These are phyloP conservation scores for Tetradesmus lagerheimii DNA, from an alignment of 139 green algal genomes.

Conservation along the genomic window DNA sequence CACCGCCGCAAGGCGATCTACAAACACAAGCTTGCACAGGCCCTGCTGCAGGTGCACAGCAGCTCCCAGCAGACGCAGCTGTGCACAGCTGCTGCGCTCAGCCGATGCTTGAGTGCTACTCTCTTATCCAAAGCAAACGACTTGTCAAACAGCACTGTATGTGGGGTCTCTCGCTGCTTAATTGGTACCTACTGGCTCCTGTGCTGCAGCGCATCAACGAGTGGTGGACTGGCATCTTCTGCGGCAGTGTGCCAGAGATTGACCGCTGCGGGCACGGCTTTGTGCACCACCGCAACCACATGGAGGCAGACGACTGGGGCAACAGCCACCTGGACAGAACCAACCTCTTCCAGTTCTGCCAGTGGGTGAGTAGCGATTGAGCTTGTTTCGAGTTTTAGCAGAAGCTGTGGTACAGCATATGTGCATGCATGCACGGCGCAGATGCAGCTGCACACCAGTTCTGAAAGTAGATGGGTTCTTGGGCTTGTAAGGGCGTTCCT, in stretches of 20 bases:
- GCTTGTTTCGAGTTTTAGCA: no score
- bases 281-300: neutral
- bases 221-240: neutral
- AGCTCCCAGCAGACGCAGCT: neutral
- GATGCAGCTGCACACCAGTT: no score
- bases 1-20: neutral
- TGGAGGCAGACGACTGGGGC: neutral
- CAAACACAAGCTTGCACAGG: neutral
- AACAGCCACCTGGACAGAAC: neutral
- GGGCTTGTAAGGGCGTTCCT: no score
- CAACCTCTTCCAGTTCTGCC: neutral
- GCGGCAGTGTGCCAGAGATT: neutral
- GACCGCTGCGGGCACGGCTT: neutral
- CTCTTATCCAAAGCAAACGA: no score
- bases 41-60: neutral
- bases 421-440: no score
- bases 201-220: neutral
- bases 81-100: neutral
- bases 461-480: no score
- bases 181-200: neutral
- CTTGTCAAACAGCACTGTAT: no score
- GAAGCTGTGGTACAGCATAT: no score
- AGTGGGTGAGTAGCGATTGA: neutral
- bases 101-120: no score
- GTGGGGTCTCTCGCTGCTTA: no score